phyloP scores from a whole-genome alignment of 2,329 filamentous ascomycete genomes.

The Onygenales sp. region DNA sequence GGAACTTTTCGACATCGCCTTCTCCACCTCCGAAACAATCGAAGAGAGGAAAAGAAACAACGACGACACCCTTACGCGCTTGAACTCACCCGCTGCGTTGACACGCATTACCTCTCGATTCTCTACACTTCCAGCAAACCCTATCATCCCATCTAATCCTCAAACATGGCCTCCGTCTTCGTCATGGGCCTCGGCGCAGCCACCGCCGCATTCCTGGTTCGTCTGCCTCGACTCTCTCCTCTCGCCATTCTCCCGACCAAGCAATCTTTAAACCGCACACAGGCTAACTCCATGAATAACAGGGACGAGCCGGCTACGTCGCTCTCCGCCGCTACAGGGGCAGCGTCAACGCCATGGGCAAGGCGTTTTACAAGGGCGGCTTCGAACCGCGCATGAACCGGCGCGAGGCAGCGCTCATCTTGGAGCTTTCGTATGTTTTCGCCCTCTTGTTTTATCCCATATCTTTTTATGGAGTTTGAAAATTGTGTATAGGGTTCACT shows the following conservation, averaged over 20 bases:
- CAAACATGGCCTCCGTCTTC: constrained; percentile 34
- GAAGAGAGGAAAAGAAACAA: neutral
- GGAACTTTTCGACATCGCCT: neutral
- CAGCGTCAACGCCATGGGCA: constrained; percentile 65
- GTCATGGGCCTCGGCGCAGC: constrained; percentile 38
- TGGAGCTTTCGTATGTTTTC: constrained; percentile 69
- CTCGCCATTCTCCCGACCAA: neutral
- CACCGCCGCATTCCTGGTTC: constrained; percentile 68
- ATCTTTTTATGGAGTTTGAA: neutral
- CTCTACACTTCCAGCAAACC: too few species aligned
- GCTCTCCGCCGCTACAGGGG: constrained; percentile 70
- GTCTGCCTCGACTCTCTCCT: constrained; percentile 20
- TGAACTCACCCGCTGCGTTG: neutral
- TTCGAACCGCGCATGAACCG: constrained; percentile 93
- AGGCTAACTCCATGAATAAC: constrained; percentile 12
- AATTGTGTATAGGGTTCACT: constrained; percentile 6
- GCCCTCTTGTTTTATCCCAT: neutral
- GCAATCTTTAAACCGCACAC: neutral
- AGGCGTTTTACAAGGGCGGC: constrained; percentile 96
- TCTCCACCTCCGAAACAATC: neutral
- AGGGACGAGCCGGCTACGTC: constrained; percentile 89
- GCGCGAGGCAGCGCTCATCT: constrained; percentile 80
- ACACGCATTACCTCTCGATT: neutral
- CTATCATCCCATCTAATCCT: neutral
- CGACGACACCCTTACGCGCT: neutral